These are phyloP conservation scores for Eleusine coracana DNA, from an alignment of 176 grass and related monocot species.

Conservation along the genomic window DNA sequence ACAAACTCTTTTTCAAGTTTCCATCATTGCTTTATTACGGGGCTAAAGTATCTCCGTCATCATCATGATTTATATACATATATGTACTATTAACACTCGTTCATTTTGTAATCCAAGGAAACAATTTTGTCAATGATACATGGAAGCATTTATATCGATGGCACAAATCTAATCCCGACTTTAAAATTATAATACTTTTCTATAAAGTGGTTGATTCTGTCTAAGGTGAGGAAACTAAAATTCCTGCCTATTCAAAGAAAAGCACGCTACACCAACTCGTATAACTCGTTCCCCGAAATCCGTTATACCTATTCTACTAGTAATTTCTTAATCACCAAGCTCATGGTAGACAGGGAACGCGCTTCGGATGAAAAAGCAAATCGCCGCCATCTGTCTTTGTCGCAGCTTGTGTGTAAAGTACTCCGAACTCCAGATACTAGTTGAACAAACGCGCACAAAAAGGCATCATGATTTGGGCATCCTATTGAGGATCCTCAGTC, in stretches of 20 bases:
- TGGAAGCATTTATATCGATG: neutral
- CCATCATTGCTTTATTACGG: constrained; percentile 20
- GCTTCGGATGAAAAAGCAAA: constrained; percentile 11
- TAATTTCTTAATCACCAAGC: constrained; percentile 17
- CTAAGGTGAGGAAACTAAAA: constrained; percentile 22
- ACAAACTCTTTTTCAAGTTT: neutral
- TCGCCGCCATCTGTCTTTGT: constrained; percentile 22
- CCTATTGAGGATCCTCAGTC: constrained; percentile 38
- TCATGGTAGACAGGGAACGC: neutral
- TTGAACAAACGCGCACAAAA: constrained; percentile 45
- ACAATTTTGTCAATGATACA: neutral
- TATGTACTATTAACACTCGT: neutral
- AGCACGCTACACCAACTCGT: constrained; percentile 25
- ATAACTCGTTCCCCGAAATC: constrained; percentile 31
- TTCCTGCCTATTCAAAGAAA: constrained; percentile 36
- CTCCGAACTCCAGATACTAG: constrained; percentile 11
- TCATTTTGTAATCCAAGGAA: neutral
- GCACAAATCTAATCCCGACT: neutral
- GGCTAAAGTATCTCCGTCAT: neutral
- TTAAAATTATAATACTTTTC: too few relatives aligned
- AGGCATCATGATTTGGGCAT: constrained; percentile 27
- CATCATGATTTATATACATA: constrained; percentile 15
- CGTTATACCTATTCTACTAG: neutral
- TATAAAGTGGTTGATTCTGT: constrained; percentile 24
- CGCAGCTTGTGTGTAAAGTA: constrained; percentile 28